These are phyloP conservation scores for Psidium guajava DNA, from an alignment of 345 rosid species.

Conservation along the genomic window DNA sequence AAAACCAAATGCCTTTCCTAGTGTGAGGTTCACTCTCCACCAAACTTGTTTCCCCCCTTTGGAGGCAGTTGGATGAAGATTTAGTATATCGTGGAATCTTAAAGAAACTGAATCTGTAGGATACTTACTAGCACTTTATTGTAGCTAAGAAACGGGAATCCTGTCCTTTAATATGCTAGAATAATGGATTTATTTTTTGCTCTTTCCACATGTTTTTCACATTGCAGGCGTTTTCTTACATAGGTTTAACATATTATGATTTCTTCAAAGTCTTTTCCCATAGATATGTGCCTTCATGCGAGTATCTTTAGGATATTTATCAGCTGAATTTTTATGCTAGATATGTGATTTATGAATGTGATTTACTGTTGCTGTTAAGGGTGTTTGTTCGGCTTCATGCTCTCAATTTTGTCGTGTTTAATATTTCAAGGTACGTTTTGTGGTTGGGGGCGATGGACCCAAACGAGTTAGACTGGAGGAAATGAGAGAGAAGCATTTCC, in stretches of 20 bases:
- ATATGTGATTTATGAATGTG: background rate
- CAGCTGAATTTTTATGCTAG: background rate
- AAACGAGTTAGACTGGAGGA: constrained; percentile 85
- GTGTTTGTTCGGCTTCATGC: background rate
- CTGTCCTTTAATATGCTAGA: background rate
- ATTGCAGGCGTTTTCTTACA: background rate
- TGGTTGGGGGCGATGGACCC: constrained; percentile 95
- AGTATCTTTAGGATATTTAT: background rate
- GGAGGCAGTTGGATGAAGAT: background rate
- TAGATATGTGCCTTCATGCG: background rate
- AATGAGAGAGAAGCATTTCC: constrained; percentile 96
- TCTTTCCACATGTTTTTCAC: background rate
- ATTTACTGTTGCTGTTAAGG: background rate
- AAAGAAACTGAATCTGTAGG: background rate
- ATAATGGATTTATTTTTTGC: background rate
- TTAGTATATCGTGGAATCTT: background rate
- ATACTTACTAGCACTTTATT: background rate
- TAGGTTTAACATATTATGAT: background rate
- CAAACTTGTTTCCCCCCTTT: background rate
- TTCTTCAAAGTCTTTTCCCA: background rate
- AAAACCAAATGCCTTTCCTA: background rate
- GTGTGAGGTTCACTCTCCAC: background rate
- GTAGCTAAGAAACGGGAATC: background rate
- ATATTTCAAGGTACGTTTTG: constrained; percentile 62
- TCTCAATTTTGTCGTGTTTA: background rate